A percentile compares a stretch with the other conserved stretches of the same genome.
Evolutionary conservation across 2,329 filamentous ascomycete genomes (phyloP).

Genomic region (Penicillium sclerotiorum): DNA sequence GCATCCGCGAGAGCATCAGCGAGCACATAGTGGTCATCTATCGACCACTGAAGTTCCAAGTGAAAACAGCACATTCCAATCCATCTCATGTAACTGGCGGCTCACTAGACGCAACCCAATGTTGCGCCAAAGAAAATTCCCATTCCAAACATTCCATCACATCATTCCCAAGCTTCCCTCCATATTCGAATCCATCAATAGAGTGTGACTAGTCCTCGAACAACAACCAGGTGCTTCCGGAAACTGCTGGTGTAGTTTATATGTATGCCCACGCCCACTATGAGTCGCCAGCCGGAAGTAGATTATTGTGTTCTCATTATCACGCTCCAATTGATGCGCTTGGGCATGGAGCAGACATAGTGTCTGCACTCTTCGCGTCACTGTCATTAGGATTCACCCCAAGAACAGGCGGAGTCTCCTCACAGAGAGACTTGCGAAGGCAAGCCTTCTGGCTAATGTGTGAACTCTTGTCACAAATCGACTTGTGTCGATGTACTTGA

Average conservation of each 20-base stretch:
- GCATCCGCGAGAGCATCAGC: conserved; percentile 53
- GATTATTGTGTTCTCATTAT: conserved; percentile 12
- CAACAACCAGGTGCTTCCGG: too few relatives aligned
- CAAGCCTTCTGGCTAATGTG: neutral
- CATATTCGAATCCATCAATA: conserved; percentile 10
- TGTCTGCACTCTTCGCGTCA: conserved; percentile 7
- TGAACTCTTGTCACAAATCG: conserved; percentile 8
- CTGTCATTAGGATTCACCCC: conserved; percentile 23
- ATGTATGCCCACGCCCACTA: conserved; percentile 4
- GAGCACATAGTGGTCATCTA: conserved; percentile 60
- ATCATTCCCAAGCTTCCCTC: conserved; percentile 5
- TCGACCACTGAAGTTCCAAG: conserved; percentile 4
- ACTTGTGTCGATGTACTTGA: conserved; percentile 49
- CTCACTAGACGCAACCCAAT: too few relatives aligned
- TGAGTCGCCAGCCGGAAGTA: conserved; percentile 6
- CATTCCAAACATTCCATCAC: conserved; percentile 12
- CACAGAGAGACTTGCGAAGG: conserved; percentile 4
- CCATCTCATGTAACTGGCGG: too few relatives aligned
- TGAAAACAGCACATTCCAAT: neutral
- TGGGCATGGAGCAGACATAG: conserved; percentile 1
- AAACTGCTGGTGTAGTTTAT: too few relatives aligned
- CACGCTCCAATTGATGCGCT: conserved; percentile 5
- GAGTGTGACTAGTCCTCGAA: conserved; percentile 16
- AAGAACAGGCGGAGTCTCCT: conserved; percentile 11
- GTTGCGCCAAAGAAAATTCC: too few relatives aligned